Conservation (phyloP, 2,329 filamentous ascomycete species). For the Fusarium vanettenii region DNA sequence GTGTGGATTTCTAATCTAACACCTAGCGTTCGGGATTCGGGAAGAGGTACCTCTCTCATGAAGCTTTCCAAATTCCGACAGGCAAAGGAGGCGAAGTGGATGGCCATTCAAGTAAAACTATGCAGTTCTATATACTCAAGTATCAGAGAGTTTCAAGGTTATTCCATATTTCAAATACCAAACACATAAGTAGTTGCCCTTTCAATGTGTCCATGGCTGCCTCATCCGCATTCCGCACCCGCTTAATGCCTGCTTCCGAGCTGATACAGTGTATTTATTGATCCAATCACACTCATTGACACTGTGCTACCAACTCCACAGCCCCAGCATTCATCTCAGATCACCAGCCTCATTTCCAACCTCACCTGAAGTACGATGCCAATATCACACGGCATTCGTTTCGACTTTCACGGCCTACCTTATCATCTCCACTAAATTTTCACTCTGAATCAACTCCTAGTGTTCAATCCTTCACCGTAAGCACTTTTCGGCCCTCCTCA, state of each 20-base stretch:
- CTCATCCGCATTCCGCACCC: background rate
- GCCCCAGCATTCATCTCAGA: constrained; percentile 39
- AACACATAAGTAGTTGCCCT: background rate
- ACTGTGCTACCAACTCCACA: constrained; percentile 30
- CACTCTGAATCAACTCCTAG: background rate
- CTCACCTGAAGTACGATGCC: constrained; percentile 18
- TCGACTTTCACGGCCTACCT: background rate
- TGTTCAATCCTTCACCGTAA: background rate
- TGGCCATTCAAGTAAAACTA: background rate
- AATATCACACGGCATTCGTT: constrained; percentile 2
- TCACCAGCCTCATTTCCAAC: constrained; percentile 36
- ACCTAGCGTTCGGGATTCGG: background rate
- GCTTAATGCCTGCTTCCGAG: background rate
- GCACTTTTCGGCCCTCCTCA: background rate
- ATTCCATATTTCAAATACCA: background rate
- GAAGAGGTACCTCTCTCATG: background rate
- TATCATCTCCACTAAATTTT: background rate
- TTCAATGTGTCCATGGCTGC: background rate
- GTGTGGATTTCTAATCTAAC: background rate
- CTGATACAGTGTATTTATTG: background rate
- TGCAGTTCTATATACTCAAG: no score
- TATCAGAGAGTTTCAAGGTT: background rate
- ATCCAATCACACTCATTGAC: background rate
- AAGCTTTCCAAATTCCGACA: background rate
- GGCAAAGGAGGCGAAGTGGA: background rate